A percentile compares a stretch with the other conserved stretches of the same genome.
These are phyloP conservation scores for Suhomyces canberraensis DNA, from an alignment of 805 yeast genomes.

Conservation along the genomic window DNA sequence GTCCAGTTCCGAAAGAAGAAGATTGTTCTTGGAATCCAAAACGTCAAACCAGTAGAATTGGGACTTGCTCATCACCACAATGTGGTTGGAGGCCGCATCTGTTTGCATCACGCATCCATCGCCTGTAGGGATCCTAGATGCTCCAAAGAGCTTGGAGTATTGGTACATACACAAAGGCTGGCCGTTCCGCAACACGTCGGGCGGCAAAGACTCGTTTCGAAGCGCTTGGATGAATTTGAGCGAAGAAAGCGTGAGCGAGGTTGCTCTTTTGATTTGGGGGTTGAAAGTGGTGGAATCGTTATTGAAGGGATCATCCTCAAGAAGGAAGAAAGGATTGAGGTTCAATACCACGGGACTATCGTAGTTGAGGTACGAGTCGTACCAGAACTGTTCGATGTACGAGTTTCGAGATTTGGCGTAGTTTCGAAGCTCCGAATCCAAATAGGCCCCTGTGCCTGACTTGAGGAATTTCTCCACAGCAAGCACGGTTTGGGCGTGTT, in stretches of 20 bases:
- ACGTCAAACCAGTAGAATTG: slow-evolving; percentile 97
- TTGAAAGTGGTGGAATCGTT: slow-evolving; percentile 37
- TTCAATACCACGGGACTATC: slow-evolving; percentile 91
- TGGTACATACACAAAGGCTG: slow-evolving; percentile 85
- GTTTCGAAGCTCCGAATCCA: slow-evolving; percentile 62
- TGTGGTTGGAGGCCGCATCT: slow-evolving; percentile 71
- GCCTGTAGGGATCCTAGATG: slow-evolving; percentile 78
- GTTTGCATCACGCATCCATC: slow-evolving; percentile 84
- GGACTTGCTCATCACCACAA: slow-evolving; percentile 76
- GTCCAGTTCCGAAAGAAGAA: slow-evolving; percentile 72
- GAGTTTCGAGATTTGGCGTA: slow-evolving; percentile 66
- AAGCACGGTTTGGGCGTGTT: slow-evolving; percentile 55
- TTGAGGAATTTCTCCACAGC: slow-evolving; percentile 59
- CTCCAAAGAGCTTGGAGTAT: slow-evolving; percentile 81
- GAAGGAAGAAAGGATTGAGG: slow-evolving; percentile 82
- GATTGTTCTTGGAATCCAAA: slow-evolving; percentile 65
- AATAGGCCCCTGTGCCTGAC: slow-evolving; percentile 46
- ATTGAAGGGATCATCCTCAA: slow-evolving; percentile 89
- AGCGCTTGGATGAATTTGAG: slow-evolving; percentile 78
- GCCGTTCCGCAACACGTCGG: slow-evolving; percentile 63
- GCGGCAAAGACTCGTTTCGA: slow-evolving; percentile 68
- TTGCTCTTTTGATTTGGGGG: slow-evolving; percentile 75
- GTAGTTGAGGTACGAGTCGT: slow-evolving; percentile 80
- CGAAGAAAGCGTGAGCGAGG: slow-evolving; percentile 71
- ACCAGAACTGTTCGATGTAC: slow-evolving; percentile 93